Evolutionary conservation across 164 flowering plant species (phyloP).

Genomic region (Vitis amurensis): DNA sequence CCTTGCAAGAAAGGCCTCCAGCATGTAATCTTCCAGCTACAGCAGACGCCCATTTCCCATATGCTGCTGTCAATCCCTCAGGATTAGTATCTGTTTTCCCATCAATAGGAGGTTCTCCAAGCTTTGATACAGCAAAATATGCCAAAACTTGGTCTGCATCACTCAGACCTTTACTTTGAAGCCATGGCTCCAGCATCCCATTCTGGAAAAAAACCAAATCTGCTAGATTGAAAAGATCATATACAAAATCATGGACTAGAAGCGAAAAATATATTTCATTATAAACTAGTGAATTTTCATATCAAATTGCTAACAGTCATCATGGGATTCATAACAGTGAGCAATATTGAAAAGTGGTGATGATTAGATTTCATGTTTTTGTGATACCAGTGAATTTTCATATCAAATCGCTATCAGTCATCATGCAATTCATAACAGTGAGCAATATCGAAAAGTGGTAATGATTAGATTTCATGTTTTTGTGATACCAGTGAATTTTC

Average conservation of each 20-base stretch:
- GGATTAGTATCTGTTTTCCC: conserved; percentile 95
- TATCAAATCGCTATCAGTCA: no score
- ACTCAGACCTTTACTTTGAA: conserved; percentile 73
- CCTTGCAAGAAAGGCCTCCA: conserved; percentile 97
- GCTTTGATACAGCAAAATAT: conserved; percentile 93
- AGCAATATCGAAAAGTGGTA: no score
- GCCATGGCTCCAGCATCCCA: conserved; percentile 99
- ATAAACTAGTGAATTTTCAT: background rate
- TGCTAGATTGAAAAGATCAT: conserved; percentile 53
- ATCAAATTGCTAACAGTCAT: no score
- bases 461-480: no score
- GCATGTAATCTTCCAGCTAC: conserved; percentile 72
- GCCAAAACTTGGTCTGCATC: conserved; percentile 93
- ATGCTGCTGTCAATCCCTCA: conserved; percentile 92
- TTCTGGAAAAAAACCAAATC: conserved; percentile 99
- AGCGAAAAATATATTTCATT: no score
- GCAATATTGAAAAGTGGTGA: no score
- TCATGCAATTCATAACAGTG: no score
- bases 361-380: no score
- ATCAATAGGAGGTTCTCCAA: conserved; percentile 91
- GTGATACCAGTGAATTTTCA: no score
- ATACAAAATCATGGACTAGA: background rate
- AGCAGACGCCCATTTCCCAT: conserved; percentile 96
- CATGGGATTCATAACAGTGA: no score
- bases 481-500: no score